Percentiles rank a stretch among this genome's conserved stretches.
Evolutionary conservation across 768 basidiomycete genomes (phyloP).

Genomic region (Rhizopogon vinicolor): DNA sequence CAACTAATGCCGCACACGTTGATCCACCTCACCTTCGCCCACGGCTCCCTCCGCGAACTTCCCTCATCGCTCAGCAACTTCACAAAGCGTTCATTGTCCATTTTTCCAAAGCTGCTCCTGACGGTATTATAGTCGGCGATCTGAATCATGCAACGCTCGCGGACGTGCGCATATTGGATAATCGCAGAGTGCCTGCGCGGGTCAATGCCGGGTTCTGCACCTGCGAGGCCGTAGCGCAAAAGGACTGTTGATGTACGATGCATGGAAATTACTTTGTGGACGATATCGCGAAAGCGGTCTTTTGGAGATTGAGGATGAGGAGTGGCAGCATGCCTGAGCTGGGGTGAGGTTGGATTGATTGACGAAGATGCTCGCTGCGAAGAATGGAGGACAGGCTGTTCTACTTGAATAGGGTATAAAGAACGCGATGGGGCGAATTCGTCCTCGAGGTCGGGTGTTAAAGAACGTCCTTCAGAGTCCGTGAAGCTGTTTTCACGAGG

Average conservation of each 20-base stretch:
- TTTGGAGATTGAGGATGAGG: constrained; percentile 29
- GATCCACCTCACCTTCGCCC: constrained; percentile 73
- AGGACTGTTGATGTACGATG: constrained; percentile 43
- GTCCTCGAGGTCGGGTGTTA: constrained; percentile 59
- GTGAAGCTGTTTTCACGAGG: constrained; percentile 65
- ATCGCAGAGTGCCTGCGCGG: constrained; percentile 57
- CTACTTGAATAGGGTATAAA: constrained; percentile 14
- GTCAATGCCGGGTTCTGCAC: constrained; percentile 71
- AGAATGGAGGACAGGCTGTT: constrained; percentile 6
- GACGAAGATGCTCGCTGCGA: not conserved
- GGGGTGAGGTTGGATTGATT: not conserved
- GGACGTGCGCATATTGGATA: constrained; percentile 51
- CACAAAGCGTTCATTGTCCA: constrained; percentile 62
- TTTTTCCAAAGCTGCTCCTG: constrained; percentile 45
- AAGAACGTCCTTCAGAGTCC: constrained; percentile 60
- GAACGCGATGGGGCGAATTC: constrained; percentile 4
- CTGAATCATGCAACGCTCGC: constrained; percentile 60
- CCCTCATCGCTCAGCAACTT: constrained; percentile 41
- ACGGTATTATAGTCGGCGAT: constrained; percentile 62
- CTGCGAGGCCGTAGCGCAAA: constrained; percentile 33
- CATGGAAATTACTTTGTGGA: constrained; percentile 61
- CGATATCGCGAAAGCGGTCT: constrained; percentile 50
- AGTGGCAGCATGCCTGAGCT: constrained; percentile 9
- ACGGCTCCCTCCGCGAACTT: constrained; percentile 46
- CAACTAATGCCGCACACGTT: constrained; percentile 65